A percentile compares a stretch with the other conserved stretches of the same genome.
These are phyloP conservation scores for Vitis hybrid DNA, from an alignment of 177 flowering plant species.

Conservation along the genomic window DNA sequence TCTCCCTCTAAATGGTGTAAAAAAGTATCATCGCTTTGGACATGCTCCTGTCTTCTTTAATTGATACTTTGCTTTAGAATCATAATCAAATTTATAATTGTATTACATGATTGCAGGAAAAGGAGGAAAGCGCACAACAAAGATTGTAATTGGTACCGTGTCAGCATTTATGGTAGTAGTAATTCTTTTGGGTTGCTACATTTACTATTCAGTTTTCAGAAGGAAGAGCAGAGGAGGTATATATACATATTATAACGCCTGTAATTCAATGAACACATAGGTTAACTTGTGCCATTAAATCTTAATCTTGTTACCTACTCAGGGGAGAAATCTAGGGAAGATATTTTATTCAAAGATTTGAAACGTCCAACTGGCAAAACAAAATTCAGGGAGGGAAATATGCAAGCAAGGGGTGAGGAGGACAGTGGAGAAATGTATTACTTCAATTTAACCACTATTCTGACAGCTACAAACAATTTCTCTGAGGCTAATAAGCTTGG, in stretches of 20 bases:
- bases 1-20: no score
- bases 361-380: background rate
- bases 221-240: background rate
- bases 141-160: background rate
- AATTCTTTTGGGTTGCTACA: background rate
- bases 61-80: background rate
- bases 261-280: background rate
- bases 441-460: conserved; percentile 9
- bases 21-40: no score
- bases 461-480: conserved; percentile 19
- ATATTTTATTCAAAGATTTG: background rate
- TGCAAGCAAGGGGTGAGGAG: background rate
- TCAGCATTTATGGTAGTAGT: background rate
- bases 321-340: conserved; percentile 5
- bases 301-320: background rate
- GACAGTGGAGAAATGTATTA: background rate
- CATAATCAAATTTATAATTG: background rate
- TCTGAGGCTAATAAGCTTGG: conserved; percentile 24
- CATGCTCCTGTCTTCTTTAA: no score
- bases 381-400: background rate
- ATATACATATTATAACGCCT: background rate
- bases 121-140: background rate
- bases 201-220: background rate
- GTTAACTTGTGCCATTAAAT: background rate
- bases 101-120: background rate